Evolutionary conservation across 192 early-diverging fungal genomes (phyloP), one percentile per base, ranked within the genome.

Genomic region (Thoreauomyces humboldtii): DNA sequence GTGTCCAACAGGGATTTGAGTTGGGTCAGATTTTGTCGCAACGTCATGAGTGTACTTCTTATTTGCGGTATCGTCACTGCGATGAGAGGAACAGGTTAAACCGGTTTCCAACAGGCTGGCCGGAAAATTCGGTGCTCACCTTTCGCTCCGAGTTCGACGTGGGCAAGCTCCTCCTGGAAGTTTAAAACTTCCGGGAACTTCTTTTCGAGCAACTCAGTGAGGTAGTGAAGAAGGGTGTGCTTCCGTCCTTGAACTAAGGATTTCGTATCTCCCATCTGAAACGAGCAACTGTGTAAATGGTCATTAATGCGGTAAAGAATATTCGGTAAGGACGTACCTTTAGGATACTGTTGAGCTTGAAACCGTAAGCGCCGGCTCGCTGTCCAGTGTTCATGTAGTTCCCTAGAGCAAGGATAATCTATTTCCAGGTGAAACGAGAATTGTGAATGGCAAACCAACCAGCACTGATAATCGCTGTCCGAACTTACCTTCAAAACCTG

Each of bases 361-460:
- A 82, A 21, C 80, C 80, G 61, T 75, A 81, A 4, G 80, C 80
- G 32, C 76, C 75, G 31, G 80, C 80, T 58, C 80, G 53, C 32
- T 70, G 69, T 19, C 74, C 80, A 17, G 75, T 54, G 52, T 82
- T 82, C 75, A 82, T 73, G 37, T 82, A 82, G 60, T 82, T 82
- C 37, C 80, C 80, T 46, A 82, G 63, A 4, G 80, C 77, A 12
- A 82, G 65, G 59, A 82, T 79, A 21, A 81, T 68, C 72, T 74
- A 27, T n/a, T n/a, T n/a, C n/a, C n/a, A n/a, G n/a, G n/a, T n/a
- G n/a, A n/a, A n/a, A n/a, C n/a, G n/a, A n/a, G n/a, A n/a, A n/a
- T n/a, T n/a, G n/a, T n/a, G n/a, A n/a, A n/a, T n/a, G n/a, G n/a
- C n/a, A n/a, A n/a, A n/a, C n/a, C n/a, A n/a, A n/a, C n/a, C n/a